Evolutionary conservation across 352 stramenopile species (phyloP).

Genomic region (Globisporangium sylvaticum): DNA sequence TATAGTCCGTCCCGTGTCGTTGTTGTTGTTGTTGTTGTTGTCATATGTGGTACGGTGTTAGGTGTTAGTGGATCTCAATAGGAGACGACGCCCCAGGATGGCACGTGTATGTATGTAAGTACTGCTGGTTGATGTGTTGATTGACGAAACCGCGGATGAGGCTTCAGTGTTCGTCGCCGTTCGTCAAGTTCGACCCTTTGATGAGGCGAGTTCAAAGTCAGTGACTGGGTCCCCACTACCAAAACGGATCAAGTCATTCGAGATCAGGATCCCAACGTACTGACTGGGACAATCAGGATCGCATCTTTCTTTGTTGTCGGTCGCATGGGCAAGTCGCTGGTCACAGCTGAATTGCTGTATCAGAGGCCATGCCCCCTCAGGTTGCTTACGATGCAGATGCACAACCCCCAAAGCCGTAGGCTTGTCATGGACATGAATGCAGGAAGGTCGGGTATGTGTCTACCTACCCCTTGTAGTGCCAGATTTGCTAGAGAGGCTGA

Average conservation of each 20-base stretch:
- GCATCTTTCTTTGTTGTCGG: background rate
- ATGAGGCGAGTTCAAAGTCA: background rate
- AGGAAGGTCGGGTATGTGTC: background rate
- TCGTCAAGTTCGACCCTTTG: background rate
- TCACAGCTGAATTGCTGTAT: background rate
- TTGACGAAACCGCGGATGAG: background rate
- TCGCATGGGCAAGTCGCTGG: background rate
- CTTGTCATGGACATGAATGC: too few relatives aligned
- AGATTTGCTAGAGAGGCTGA: background rate
- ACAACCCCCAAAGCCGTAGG: too few relatives aligned
- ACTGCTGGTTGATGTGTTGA: background rate
- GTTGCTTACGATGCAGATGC: too few relatives aligned
- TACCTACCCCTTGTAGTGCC: background rate
- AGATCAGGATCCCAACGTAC: background rate
- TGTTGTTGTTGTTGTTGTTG: background rate
- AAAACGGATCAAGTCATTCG: background rate
- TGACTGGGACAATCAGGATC: background rate
- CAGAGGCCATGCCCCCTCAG: too few relatives aligned
- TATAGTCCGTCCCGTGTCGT: background rate
- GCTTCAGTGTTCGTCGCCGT: background rate
- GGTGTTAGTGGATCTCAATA: background rate
- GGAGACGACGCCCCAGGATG: background rate
- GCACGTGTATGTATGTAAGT: background rate
- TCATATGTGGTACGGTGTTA: background rate
- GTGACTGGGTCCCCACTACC: background rate